Evolutionary conservation across 257 asterid species (phyloP), one percentile per base, ranked within the genome.

Genomic region (Solanum peruvianum): DNA sequence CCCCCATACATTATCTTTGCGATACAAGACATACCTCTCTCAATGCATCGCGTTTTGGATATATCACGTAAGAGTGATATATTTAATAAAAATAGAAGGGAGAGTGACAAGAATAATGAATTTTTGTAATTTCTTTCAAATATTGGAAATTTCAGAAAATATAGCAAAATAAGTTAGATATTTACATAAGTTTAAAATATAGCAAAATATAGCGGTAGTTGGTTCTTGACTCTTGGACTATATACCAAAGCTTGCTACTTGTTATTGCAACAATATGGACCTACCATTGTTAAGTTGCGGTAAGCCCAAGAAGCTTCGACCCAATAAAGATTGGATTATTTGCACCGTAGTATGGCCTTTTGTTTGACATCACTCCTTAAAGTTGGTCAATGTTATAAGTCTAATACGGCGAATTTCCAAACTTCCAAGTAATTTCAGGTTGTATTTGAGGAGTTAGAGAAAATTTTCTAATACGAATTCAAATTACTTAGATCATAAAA

Each of bases 401-500:
- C 25, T 70, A 70, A 69, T 1, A 67, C 39, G 1, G 13, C 13
- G 4, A 70, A 9, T 71, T 71, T 33, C 15, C 7, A 14, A 27
- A 15, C 41, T 29, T 7, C 3, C 3, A 69, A 14, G 76, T 14
- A 69, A 69, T 29, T 15, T 69, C 21, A 31, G 6, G 11, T 7
- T 70, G 13, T 31, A 7, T 70, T 70, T 16, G 13, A 31, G 21
- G 20, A 37, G 6, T 37, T 37, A 37, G 39, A 31, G 9, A 6
- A 16, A 52, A 52, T 0, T 6, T 29, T 3, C 2, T 8, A 1
- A 14, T 3, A 3, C 7, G 3, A 69, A 29, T 15, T 1, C 6
- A 2, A 31, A 69, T 31, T 29, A 29, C 1, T 31, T 27, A 21
- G 7, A 29, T 29, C 2, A 12, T 29, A 69, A 69, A 67, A 0